Percentiles rank a stretch among this genome's conserved stretches.
These are phyloP conservation scores for Punica granatum DNA, from an alignment of 345 rosid species.

Conservation along the genomic window DNA sequence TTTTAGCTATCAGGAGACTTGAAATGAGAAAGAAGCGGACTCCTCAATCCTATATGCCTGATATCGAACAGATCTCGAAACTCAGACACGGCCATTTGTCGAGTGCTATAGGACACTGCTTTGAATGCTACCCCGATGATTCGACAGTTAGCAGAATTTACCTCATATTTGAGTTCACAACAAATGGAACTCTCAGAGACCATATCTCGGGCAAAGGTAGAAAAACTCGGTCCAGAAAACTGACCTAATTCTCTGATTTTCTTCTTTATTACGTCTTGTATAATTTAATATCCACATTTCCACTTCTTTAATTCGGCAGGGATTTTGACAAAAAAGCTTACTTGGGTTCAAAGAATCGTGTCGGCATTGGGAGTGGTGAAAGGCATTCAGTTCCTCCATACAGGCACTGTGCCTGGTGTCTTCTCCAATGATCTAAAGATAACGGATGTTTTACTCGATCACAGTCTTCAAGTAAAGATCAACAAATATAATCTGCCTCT, in stretches of 20 bases:
- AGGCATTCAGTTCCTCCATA: conserved; percentile 56
- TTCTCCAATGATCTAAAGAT: conserved; percentile 39
- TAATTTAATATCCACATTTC: background rate
- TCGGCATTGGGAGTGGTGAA: conserved; percentile 40
- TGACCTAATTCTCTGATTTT: background rate
- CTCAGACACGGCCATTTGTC: conserved; percentile 49
- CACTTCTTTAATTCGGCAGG: conserved; percentile 11
- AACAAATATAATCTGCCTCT: conserved; percentile 37
- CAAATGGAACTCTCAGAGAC: conserved; percentile 39
- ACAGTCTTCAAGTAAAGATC: conserved; percentile 39
- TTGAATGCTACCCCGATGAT: conserved; percentile 30
- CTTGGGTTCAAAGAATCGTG: conserved; percentile 42
- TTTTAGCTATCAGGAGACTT: conserved; percentile 32
- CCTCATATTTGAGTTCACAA: conserved; percentile 40
- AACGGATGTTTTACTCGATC: conserved; percentile 46
- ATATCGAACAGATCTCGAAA: conserved; percentile 45
- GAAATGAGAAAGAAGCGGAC: conserved; percentile 29
- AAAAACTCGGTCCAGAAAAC: background rate
- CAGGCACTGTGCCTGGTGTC: conserved; percentile 49
- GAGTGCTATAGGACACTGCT: conserved; percentile 63
- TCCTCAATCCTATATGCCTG: conserved; percentile 27
- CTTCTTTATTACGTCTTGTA: background rate
- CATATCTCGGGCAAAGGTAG: conserved; percentile 24
- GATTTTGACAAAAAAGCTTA: conserved; percentile 17
- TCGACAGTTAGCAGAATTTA: conserved; percentile 27